A percentile compares a stretch with the other conserved stretches of the same genome.
phyloP scores from a whole-genome alignment of 768 basidiomycete species.

The Psilocybe subaeruginosa region DNA sequence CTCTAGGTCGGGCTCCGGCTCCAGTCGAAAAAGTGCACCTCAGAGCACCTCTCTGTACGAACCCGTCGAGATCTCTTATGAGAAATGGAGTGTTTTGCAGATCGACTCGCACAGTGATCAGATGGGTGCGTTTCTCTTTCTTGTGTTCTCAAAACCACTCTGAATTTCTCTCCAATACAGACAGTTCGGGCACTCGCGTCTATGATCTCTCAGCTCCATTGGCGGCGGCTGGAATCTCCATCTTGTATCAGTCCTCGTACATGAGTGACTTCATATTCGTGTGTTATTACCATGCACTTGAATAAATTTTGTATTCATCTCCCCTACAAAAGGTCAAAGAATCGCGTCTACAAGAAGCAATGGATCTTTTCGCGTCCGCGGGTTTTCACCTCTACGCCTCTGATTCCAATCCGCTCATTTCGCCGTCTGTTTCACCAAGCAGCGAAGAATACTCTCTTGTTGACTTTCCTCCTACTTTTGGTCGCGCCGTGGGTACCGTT shows the following conservation, averaged over 20 bases:
- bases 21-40: slow-evolving; percentile 27
- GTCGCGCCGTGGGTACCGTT: slow-evolving; percentile 36
- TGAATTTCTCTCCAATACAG: slow-evolving; percentile 31
- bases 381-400: slow-evolving; percentile 70
- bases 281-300: slow-evolving; percentile 26
- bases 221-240: slow-evolving; percentile 77
- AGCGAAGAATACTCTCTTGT: slow-evolving; percentile 27
- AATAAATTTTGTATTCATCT: slow-evolving; percentile 12
- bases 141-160: slow-evolving; percentile 11
- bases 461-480: slow-evolving; percentile 14
- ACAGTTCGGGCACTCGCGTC: slow-evolving; percentile 72
- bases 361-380: slow-evolving; percentile 57
- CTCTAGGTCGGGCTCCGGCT: slow-evolving; percentile 41
- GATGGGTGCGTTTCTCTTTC: slow-evolving; percentile 48
- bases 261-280: slow-evolving; percentile 85
- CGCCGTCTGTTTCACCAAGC: slow-evolving; percentile 29
- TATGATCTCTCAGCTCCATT: slow-evolving; percentile 78
- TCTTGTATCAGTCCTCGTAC: slow-evolving; percentile 83
- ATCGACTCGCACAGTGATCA: slow-evolving; percentile 80
- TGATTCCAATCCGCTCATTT: slow-evolving; percentile 35
- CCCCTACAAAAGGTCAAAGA: slow-evolving; percentile 59
- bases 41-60: slow-evolving; percentile 34
- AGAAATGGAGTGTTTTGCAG: slow-evolving; percentile 80
- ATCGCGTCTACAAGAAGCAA: slow-evolving; percentile 61
- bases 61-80: slow-evolving; percentile 70